Conservation (phyloP, 768 basidiomycete species). For the Agrocybe praecox region DNA sequence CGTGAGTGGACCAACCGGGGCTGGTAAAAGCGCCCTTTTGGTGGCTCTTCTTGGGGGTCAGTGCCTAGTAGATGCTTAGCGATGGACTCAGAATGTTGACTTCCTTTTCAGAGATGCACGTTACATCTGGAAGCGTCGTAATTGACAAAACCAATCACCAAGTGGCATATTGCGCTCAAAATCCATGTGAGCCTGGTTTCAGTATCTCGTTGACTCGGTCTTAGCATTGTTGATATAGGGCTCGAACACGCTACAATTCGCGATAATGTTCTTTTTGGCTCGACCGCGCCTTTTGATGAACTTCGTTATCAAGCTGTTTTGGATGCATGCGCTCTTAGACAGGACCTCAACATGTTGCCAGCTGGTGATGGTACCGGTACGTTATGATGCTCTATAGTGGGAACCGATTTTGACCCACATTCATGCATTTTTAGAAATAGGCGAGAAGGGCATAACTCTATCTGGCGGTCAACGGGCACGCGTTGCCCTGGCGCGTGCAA, state of each 20-base stretch:
- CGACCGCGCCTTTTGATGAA: conserved; percentile 57
- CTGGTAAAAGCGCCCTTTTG: conserved; percentile 69
- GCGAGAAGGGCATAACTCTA: conserved; percentile 80
- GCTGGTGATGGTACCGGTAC: conserved; percentile 79
- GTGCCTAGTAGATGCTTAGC: background rate
- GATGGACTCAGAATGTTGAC: background rate
- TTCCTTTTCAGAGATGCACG: conserved; percentile 54
- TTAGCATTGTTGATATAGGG: conserved; percentile 39
- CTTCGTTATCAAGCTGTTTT: conserved; percentile 68
- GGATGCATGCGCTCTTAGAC: conserved; percentile 73
- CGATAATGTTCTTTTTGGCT: conserved; percentile 81
- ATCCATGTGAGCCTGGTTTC: conserved; percentile 45
- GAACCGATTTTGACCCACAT: background rate
- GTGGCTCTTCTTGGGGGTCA: conserved; percentile 68
- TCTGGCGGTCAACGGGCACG: conserved; percentile 77
- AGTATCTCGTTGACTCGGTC: background rate
- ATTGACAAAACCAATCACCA: conserved; percentile 59
- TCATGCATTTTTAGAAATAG: conserved; percentile 51
- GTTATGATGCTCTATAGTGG: background rate
- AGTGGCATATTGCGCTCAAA: conserved; percentile 72
- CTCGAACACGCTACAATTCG: conserved; percentile 80
- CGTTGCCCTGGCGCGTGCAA: conserved; percentile 75
- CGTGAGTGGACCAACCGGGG: conserved; percentile 66
- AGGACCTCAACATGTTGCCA: conserved; percentile 72
- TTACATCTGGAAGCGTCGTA: conserved; percentile 51